Conservation (phyloP, 257 asterid genomes). For the Cordia subcordata region DNA sequence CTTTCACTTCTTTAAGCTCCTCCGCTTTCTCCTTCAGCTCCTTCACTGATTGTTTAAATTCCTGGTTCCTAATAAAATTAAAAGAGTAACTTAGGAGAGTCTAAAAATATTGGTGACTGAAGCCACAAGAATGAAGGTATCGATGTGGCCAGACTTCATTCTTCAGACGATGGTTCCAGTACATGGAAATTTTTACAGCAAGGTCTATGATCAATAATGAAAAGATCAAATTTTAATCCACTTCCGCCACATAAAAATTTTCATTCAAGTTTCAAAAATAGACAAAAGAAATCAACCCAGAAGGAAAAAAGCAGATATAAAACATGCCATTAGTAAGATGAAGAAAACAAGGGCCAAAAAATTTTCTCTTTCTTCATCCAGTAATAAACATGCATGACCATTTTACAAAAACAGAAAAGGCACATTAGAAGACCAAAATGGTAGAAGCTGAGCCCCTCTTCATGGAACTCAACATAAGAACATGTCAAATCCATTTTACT, state of each 20-base stretch:
- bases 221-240: background rate
- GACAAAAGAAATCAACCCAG: no score
- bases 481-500: no score
- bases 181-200: background rate
- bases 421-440: background rate
- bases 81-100: background rate
- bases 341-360: background rate
- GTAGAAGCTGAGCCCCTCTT: background rate
- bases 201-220: background rate
- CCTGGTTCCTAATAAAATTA: constrained; percentile 49
- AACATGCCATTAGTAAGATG: background rate
- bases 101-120: background rate
- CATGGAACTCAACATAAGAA: no score
- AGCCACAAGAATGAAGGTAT: background rate
- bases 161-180: background rate
- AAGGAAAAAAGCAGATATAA: no score
- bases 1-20: constrained; percentile 64
- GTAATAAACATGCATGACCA: background rate
- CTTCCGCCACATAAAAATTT: background rate
- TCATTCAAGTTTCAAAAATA: no score
- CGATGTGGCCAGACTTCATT: no score
- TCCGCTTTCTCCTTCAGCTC: constrained; percentile 78
- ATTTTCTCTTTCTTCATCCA: background rate
- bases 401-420: background rate
- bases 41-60: constrained; percentile 62